Percentiles rank a stretch among this genome's conserved stretches.
Evolutionary conservation across 768 basidiomycete genomes (phyloP).

Genomic region (Naganishia randhawae): DNA sequence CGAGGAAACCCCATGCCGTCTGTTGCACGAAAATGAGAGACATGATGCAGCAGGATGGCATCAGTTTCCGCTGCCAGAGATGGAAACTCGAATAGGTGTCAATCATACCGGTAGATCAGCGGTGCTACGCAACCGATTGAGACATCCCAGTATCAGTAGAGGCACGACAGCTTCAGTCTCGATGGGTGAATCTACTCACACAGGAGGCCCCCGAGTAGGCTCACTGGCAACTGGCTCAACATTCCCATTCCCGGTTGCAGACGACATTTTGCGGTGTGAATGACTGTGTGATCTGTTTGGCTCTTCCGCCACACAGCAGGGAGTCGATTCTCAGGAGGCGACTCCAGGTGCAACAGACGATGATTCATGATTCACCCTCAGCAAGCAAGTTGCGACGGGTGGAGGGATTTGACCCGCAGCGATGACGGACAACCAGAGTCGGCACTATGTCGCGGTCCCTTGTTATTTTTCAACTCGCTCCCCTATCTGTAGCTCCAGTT

Average conservation of each 20-base stretch:
- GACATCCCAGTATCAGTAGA: background rate
- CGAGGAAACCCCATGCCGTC: constrained; percentile 50
- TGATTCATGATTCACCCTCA: background rate
- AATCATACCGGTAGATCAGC: constrained; percentile 18
- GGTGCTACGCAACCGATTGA: background rate
- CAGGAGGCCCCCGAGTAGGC: constrained; percentile 8
- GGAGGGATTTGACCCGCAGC: no score
- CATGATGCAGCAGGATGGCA: background rate
- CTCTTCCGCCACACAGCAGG: background rate
- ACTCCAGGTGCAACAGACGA: background rate
- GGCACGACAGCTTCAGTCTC: background rate
- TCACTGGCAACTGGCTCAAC: constrained; percentile 14
- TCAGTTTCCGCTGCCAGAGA: background rate
- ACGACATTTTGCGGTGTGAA: background rate
- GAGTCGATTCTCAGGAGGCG: background rate
- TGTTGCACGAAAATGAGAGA: background rate
- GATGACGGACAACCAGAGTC: no score
- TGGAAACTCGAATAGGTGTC: background rate
- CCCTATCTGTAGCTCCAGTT: no score
- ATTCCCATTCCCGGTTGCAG: constrained; percentile 6
- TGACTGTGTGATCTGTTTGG: background rate
- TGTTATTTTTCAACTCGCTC: no score
- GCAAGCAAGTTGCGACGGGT: background rate
- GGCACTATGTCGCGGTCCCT: no score
- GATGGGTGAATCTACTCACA: background rate